These are phyloP conservation scores for Termitomyces sp. DNA, from an alignment of 768 basidiomycete genomes.

Conservation along the genomic window DNA sequence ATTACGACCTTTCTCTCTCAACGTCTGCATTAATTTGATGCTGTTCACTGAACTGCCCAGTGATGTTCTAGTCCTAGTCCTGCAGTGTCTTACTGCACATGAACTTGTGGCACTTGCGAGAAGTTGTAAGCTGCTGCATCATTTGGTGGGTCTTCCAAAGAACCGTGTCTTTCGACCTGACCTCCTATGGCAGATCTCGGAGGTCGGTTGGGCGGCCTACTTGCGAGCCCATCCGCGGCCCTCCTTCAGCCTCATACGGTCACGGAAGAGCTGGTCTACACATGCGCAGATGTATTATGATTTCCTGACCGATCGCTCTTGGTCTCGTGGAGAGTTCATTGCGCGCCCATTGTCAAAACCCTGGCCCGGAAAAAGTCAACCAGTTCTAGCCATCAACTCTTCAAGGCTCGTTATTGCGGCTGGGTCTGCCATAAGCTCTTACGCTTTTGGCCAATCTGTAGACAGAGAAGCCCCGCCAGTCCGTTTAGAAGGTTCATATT, in stretches of 20 bases:
- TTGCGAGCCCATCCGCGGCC: conserved; percentile 46
- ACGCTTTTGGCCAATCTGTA: conserved; percentile 35
- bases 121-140: conserved; percentile 33
- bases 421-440: conserved; percentile 53
- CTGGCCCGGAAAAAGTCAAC: conserved; percentile 54
- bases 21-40: conserved; percentile 14
- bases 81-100: conserved; percentile 36
- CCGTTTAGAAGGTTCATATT: conserved; percentile 39
- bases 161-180: background rate
- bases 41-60: conserved; percentile 36
- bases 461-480: conserved; percentile 37
- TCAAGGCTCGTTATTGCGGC: conserved; percentile 59
- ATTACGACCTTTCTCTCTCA: background rate
- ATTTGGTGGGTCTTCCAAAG: conserved; percentile 35
- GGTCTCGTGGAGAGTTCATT: conserved; percentile 46
- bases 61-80: conserved; percentile 52
- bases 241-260: conserved; percentile 44
- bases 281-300: conserved; percentile 44
- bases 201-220: conserved; percentile 56
- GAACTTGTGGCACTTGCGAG: conserved; percentile 39
- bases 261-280: conserved; percentile 40
- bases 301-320: conserved; percentile 45
- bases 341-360: conserved; percentile 59
- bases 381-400: conserved; percentile 48
- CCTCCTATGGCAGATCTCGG: conserved; percentile 40